Conservation (phyloP, 1,284 basidiomycete genomes). For the Heterobasidion occidentale region DNA sequence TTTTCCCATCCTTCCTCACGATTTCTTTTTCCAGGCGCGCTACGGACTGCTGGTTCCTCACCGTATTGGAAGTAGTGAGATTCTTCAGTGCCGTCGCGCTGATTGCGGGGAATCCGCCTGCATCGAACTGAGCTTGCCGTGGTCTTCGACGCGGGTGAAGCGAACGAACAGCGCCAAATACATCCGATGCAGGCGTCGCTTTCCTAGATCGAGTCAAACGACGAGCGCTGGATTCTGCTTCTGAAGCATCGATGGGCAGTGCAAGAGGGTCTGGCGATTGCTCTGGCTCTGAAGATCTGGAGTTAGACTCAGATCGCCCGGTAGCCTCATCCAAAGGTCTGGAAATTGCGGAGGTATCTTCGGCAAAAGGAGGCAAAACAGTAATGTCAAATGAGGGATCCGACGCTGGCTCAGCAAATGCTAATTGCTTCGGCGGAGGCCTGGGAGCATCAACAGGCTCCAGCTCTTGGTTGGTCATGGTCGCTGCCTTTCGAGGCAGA, state of each 20-base stretch:
- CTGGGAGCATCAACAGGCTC: neutral
- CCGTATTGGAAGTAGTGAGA: slow-evolving; percentile 63
- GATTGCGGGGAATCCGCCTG: slow-evolving; percentile 50
- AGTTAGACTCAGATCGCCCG: neutral
- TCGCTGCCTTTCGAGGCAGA: neutral
- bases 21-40: slow-evolving; percentile 57
- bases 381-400: neutral
- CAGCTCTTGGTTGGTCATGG: neutral
- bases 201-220: slow-evolving; percentile 49
- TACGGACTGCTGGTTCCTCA: slow-evolving; percentile 58
- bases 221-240: slow-evolving; percentile 15
- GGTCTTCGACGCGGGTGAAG: slow-evolving; percentile 30
- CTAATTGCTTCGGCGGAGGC: neutral
- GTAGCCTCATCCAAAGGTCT: neutral
- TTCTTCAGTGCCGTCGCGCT: slow-evolving; percentile 57
- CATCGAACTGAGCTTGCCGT: slow-evolving; percentile 25
- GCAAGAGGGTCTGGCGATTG: slow-evolving; percentile 3
- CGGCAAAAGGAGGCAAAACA: neutral
- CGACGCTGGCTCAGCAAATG: neutral
- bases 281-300: neutral
- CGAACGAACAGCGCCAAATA: slow-evolving; percentile 30
- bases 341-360: neutral
- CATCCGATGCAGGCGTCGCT: slow-evolving; percentile 28
- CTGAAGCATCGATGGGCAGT: neutral
- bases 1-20: slow-evolving; percentile 56